These are phyloP conservation scores for Thalassiosira oceanica DNA, from an alignment of 352 stramenopile genomes.

Conservation along the genomic window DNA sequence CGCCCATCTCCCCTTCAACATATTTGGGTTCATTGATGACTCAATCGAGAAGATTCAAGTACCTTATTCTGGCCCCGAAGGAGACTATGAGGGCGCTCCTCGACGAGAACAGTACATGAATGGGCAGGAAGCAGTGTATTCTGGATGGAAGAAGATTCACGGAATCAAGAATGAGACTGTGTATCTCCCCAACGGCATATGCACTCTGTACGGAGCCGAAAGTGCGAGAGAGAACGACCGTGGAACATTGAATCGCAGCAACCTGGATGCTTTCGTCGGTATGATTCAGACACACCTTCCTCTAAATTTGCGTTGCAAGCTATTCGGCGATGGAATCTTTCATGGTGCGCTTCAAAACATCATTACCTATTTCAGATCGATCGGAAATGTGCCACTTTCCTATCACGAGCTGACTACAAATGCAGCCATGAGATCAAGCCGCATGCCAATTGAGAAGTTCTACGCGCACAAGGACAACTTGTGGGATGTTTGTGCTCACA, in stretches of 20 bases:
- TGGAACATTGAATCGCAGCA: constrained; percentile 9
- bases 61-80: constrained; percentile 37
- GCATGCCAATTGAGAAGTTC: constrained; percentile 13
- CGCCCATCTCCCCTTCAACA: constrained; percentile 12
- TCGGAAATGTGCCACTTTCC: neutral
- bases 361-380: neutral
- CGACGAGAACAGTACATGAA: constrained; percentile 2
- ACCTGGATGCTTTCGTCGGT: constrained; percentile 18
- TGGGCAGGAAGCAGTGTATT: constrained; percentile 30
- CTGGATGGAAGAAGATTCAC: constrained; percentile 38
- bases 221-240: constrained; percentile 8
- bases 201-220: constrained; percentile 14
- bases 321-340: constrained; percentile 24
- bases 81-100: constrained; percentile 27
- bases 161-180: constrained; percentile 40
- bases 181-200: constrained; percentile 36
- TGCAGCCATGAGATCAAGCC: neutral
- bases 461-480: constrained; percentile 15
- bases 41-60: constrained; percentile 13
- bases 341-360: neutral
- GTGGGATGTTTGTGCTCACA: constrained; percentile 1
- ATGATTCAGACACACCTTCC: constrained; percentile 1
- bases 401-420: neutral
- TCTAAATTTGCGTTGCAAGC: neutral
- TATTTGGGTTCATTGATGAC: constrained; percentile 46